Evolutionary conservation across 169 alveolate genomes (phyloP).

Genomic region (Plasmodium knowlesi): DNA sequence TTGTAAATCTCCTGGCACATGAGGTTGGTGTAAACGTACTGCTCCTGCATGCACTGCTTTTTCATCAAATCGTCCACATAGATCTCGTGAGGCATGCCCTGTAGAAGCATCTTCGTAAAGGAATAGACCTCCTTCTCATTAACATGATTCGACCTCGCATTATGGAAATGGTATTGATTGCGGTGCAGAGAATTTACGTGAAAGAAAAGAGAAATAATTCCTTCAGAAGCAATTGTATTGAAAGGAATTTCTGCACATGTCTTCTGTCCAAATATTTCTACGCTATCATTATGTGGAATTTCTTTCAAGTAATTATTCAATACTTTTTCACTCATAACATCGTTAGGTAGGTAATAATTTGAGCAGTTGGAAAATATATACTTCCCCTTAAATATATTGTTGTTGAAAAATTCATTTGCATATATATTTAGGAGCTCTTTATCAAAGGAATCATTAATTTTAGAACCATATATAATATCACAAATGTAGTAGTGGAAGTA

Average conservation of each 20-base stretch:
- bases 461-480: conserved; percentile 73
- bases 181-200: conserved; percentile 29
- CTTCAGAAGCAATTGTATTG: conserved; percentile 51
- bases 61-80: conserved; percentile 48
- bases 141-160: conserved; percentile 7
- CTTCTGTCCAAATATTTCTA: conserved; percentile 73
- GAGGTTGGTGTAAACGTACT: conserved; percentile 48
- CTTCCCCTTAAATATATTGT: conserved; percentile 73
- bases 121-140: conserved; percentile 62
- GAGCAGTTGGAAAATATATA: conserved; percentile 55
- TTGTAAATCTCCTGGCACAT: conserved; percentile 60
- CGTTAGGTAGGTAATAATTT: conserved; percentile 58
- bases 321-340: conserved; percentile 43
- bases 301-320: conserved; percentile 67
- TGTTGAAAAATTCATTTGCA: conserved; percentile 70
- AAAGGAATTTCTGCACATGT: conserved; percentile 57
- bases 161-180: conserved; percentile 51
- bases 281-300: conserved; percentile 65
- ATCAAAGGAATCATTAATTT: conserved; percentile 62
- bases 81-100: conserved; percentile 64
- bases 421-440: conserved; percentile 64
- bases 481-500: conserved; percentile 68
- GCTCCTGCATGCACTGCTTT: conserved; percentile 31
- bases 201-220: conserved; percentile 41
- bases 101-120: conserved; percentile 37